Percentiles rank a stretch among this genome's conserved stretches.
phyloP scores from a whole-genome alignment of 306 rosid species.

The Cucurbita ficifolia region DNA sequence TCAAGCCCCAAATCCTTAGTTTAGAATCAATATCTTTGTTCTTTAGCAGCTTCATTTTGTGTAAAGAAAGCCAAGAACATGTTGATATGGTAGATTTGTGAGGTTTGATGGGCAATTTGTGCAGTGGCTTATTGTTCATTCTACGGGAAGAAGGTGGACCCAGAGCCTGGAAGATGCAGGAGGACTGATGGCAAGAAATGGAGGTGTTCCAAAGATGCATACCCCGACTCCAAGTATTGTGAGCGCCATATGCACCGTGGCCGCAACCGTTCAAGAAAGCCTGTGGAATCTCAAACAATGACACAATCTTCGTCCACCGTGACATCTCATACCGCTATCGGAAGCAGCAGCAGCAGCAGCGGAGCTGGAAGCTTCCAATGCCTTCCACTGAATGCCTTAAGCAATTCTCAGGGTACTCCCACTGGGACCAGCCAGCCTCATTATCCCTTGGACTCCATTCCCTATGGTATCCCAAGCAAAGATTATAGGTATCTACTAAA shows the following conservation, averaged over 20 bases:
- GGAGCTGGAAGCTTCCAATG: conserved; percentile 34
- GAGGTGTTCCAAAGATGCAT: conserved; percentile 79
- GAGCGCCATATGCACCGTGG: conserved; percentile 94
- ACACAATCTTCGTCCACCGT: conserved; percentile 39
- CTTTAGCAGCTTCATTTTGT: background rate
- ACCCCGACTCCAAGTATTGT: conserved; percentile 81
- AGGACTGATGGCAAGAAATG: conserved; percentile 90
- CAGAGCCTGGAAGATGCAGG: conserved; percentile 86
- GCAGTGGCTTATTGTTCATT: conserved; percentile 65
- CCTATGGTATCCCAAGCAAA: conserved; percentile 47
- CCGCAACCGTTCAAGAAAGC: conserved; percentile 99
- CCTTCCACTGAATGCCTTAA: conserved; percentile 50
- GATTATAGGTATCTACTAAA: conserved; percentile 41
- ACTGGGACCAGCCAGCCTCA: conserved; percentile 33
- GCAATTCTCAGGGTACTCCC: conserved; percentile 31
- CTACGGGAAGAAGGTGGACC: conserved; percentile 83
- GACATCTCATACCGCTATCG: conserved; percentile 42
- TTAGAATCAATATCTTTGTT: background rate
- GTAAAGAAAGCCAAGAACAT: background rate
- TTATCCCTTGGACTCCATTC: conserved; percentile 44
- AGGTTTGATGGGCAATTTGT: background rate
- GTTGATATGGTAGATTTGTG: background rate
- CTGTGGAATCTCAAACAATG: conserved; percentile 80
- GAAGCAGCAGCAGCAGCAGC: conserved; percentile 14
- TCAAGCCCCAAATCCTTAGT: background rate